These are phyloP conservation scores for Sesbania bispinosa DNA, from an alignment of 306 rosid genomes.

Conservation along the genomic window DNA sequence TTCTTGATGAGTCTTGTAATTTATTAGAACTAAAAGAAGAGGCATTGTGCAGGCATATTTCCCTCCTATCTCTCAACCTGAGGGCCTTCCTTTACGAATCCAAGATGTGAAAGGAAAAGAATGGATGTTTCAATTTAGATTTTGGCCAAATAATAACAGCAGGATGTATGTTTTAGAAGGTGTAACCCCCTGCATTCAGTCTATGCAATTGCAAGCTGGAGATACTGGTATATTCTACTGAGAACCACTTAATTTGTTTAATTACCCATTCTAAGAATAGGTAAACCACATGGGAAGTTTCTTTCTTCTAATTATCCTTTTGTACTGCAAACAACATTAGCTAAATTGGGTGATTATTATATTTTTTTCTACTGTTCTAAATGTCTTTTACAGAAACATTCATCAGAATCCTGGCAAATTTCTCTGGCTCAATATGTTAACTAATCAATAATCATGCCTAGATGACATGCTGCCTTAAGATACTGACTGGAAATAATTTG, in stretches of 20 bases:
- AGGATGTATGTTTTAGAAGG: slow-evolving; percentile 99
- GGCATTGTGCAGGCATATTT: slow-evolving; percentile 80
- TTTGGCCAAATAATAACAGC: slow-evolving; percentile 99
- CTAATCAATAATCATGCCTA: not conserved
- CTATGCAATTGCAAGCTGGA: slow-evolving; percentile 99
- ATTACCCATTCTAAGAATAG: slow-evolving; percentile 9
- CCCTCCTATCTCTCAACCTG: slow-evolving; percentile 98
- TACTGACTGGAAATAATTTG: slow-evolving; percentile 2
- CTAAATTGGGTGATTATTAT: not conserved
- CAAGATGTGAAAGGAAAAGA: slow-evolving; percentile 98
- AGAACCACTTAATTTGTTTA: slow-evolving; percentile 11
- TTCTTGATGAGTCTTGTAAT: slow-evolving; percentile 1
- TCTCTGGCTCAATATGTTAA: slow-evolving; percentile 2
- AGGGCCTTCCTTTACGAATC: slow-evolving; percentile 95
- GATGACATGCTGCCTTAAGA: slow-evolving; percentile 8
- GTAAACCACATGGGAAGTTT: not conserved
- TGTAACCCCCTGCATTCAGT: slow-evolving; percentile 97
- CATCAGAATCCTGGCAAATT: not conserved
- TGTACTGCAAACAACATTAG: not conserved
- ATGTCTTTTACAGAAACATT: not conserved
- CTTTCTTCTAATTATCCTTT: not conserved
- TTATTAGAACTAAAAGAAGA: slow-evolving; percentile 27
- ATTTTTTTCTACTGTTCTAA: not conserved
- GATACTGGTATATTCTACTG: slow-evolving; percentile 71
- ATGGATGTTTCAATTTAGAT: slow-evolving; percentile 98